These are phyloP conservation scores for Floccularia luteovirens DNA, from an alignment of 768 basidiomycete genomes.

Conservation along the genomic window DNA sequence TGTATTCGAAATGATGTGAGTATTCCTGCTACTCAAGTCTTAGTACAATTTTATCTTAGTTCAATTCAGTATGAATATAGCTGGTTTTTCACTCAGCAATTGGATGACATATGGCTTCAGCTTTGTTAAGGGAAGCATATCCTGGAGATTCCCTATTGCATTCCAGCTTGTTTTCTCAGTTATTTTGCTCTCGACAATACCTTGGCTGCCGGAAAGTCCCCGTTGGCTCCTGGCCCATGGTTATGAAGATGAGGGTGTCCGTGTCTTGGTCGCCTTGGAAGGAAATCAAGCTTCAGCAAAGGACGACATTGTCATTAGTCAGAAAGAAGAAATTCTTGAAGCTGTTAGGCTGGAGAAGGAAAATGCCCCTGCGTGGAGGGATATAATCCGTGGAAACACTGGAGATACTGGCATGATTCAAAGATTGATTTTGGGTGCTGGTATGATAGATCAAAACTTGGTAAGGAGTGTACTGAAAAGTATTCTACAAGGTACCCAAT, in stretches of 20 bases:
- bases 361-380: slow-evolving; percentile 29
- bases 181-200: slow-evolving; percentile 33
- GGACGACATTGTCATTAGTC: slow-evolving; percentile 28
- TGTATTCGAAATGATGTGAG: slow-evolving; percentile 42
- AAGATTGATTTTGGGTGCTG: slow-evolving; percentile 33
- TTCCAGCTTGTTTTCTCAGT: slow-evolving; percentile 41
- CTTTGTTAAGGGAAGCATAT: slow-evolving; percentile 31
- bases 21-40: not conserved
- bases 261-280: slow-evolving; percentile 34
- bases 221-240: slow-evolving; percentile 44
- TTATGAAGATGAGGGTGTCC: slow-evolving; percentile 29
- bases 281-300: slow-evolving; percentile 24
- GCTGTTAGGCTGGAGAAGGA: slow-evolving; percentile 36
- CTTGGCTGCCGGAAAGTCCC: slow-evolving; percentile 42
- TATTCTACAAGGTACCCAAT: slow-evolving; percentile 30
- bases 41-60: not conserved
- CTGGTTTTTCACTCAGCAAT: slow-evolving; percentile 41
- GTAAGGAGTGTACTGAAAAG: not conserved
- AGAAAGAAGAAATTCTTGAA: slow-evolving; percentile 33
- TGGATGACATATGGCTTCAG: slow-evolving; percentile 50
- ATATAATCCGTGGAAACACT: slow-evolving; percentile 30
- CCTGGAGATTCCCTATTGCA: slow-evolving; percentile 44
- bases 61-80: slow-evolving; percentile 35
- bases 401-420: slow-evolving; percentile 39
- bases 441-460: slow-evolving; percentile 11